Percentiles rank a stretch among this genome's conserved stretches.
Conservation (phyloP, 1,284 basidiomycete species). For the Hymenochaete sp. region DNA sequence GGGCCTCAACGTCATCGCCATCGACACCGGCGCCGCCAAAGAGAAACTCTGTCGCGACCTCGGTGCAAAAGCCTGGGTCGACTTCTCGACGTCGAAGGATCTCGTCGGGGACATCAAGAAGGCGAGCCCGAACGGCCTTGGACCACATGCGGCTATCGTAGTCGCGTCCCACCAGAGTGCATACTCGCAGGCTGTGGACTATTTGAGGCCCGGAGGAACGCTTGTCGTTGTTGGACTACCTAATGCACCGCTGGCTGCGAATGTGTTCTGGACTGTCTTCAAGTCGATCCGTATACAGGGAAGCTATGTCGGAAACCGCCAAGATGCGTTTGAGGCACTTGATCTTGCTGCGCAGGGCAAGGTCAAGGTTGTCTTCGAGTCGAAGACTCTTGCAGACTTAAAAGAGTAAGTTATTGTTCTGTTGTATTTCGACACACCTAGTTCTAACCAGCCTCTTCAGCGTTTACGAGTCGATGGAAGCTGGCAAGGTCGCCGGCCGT, state of each 20-base stretch:
- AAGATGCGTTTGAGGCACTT: slow-evolving; percentile 59
- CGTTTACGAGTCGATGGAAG: slow-evolving; percentile 34
- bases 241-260: slow-evolving; percentile 36
- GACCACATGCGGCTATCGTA: slow-evolving; percentile 60
- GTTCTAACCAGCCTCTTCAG: slow-evolving; percentile 12
- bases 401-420: slow-evolving; percentile 31
- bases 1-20: slow-evolving; percentile 61
- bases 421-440: not conserved
- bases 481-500: slow-evolving; percentile 33
- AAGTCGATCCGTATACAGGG: slow-evolving; percentile 52
- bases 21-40: slow-evolving; percentile 63
- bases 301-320: slow-evolving; percentile 51
- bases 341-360: slow-evolving; percentile 55
- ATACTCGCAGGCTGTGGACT: slow-evolving; percentile 57
- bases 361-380: slow-evolving; percentile 45
- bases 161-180: slow-evolving; percentile 42
- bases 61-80: slow-evolving; percentile 64
- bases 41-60: slow-evolving; percentile 46
- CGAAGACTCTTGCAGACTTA: slow-evolving; percentile 41
- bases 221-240: slow-evolving; percentile 60
- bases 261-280: slow-evolving; percentile 48
- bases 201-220: slow-evolving; percentile 47
- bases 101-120: slow-evolving; percentile 44
- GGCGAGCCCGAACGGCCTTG: slow-evolving; percentile 51
- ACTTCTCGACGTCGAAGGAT: slow-evolving; percentile 51